Evolutionary conservation across 495 filamentous ascomycete species (phyloP), one percentile per base, ranked within the genome.

Genomic region (Lasiosphaeria hispida): DNA sequence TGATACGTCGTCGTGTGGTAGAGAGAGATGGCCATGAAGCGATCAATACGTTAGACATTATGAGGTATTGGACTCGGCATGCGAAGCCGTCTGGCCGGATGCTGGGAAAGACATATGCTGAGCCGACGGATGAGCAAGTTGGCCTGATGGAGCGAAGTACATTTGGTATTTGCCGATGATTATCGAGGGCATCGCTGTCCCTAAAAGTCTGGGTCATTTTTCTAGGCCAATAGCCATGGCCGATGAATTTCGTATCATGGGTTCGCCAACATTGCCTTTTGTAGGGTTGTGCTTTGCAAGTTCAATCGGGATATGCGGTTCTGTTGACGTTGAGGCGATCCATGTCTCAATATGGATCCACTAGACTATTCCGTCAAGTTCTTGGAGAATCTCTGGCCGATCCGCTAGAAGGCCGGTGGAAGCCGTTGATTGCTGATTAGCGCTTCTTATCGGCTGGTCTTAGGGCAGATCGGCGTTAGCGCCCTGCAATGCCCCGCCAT

Each of bases 1-100:
- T 37, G 0, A 17, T 10, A n/a, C 2, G 10, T 7, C 11, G 23
- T 47, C 50, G n/a, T n/a, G n/a, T n/a, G n/a, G n/a, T n/a, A 83
- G 82, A 65, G 18, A 68, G 67, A 7, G 82, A 85, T 58, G 83
- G 84, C 1, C 61, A 62, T 1, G 80, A 83, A 18, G 81, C 79
- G 2, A 82, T 85, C 18, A 76, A 85, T 40, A 61, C 72, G 60
- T 58, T 37, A 17, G 83, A 84, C 37, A 79, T 85, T 41, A 65
- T 85, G 4, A 66, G 73, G 10, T 73, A 69, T 3, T 73, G 73
- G 49, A 83, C 78, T 7, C 67, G 79, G 11, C 72, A 75, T 34
- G 78, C 76, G 57, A 79, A 78, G 69, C 63, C 72, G 11, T n/a
- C n/a, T n/a, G n/a, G 44, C 2, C 56, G 50, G 43, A 44, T 18